Evolutionary conservation across 257 asterid genomes (phyloP).

Genomic region (Fraxinus anomala): DNA sequence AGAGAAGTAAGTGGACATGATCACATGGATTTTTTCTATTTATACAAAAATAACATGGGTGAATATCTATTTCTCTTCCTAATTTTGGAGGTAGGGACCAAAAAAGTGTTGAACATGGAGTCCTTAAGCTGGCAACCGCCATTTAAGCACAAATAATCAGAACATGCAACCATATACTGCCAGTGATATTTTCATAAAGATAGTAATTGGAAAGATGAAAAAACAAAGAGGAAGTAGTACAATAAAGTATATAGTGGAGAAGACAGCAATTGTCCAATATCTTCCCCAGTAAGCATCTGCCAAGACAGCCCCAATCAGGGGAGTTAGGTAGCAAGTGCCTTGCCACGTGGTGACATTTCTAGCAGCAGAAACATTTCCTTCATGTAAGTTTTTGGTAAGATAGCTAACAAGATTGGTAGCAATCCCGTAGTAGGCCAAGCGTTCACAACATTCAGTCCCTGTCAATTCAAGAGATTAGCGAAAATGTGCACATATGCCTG

Average conservation of each 20-base stretch:
- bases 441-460: constrained; percentile 98
- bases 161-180: constrained; percentile 10
- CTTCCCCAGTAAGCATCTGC: constrained; percentile 99
- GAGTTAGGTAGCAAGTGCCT: constrained; percentile 94
- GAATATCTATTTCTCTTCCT: neutral
- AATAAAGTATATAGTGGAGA: constrained; percentile 84
- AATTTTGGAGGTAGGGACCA: neutral
- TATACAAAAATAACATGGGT: constrained; percentile 5
- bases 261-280: constrained; percentile 98
- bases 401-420: constrained; percentile 90
- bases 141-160: constrained; percentile 13
- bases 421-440: constrained; percentile 96
- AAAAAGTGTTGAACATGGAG: constrained; percentile 6
- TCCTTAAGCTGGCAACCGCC: constrained; percentile 10
- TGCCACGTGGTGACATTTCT: constrained; percentile 96
- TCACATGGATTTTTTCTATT: constrained; percentile 12
- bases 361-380: constrained; percentile 97
- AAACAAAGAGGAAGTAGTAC: constrained; percentile 41
- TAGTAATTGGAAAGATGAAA: constrained; percentile 4
- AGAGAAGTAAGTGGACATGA: constrained; percentile 12
- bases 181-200: constrained; percentile 9
- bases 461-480: constrained; percentile 36
- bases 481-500: neutral
- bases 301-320: constrained; percentile 88
- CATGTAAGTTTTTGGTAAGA: constrained; percentile 77